A percentile compares a stretch with the other conserved stretches of the same genome.
Evolutionary conservation across 306 rosid species (phyloP).

Genomic region (Corylus americana): DNA sequence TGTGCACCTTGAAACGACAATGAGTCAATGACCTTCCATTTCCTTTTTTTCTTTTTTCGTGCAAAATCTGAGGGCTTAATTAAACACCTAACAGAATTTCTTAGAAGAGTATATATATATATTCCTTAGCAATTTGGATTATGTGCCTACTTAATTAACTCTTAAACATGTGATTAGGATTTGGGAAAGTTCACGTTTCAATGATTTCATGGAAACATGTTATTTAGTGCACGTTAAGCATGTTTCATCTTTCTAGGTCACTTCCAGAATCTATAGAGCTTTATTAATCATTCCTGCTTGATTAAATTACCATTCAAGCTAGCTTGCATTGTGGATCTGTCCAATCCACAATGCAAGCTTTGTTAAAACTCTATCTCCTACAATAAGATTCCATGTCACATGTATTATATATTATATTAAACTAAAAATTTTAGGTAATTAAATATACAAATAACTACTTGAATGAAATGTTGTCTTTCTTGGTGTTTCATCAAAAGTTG

Average conservation of each 20-base stretch:
- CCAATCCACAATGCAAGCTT: not conserved
- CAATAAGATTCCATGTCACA: no score
- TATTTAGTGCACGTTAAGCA: not conserved
- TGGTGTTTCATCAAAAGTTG: no score
- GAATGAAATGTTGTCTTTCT: no score
- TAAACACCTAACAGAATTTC: not conserved
- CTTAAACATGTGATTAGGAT: slow-evolving; percentile 11
- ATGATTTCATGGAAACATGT: not conserved
- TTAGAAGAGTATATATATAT: not conserved
- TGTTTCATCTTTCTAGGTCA: not conserved
- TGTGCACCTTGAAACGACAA: not conserved
- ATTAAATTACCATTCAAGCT: not conserved
- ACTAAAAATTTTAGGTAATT: no score
- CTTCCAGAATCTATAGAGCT: not conserved
- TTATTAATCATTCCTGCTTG: not conserved
- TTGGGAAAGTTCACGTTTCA: not conserved
- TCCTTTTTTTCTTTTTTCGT: not conserved
- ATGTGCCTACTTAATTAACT: not conserved
- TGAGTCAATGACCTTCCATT: not conserved
- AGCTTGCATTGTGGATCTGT: not conserved
- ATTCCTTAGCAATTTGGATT: not conserved
- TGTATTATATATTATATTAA: no score
- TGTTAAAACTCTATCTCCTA: no score
- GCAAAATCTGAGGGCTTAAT: not conserved
- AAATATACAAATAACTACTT: no score